Conservation (phyloP, 2,329 filamentous ascomycete genomes). For the Aspergillus sp. region DNA sequence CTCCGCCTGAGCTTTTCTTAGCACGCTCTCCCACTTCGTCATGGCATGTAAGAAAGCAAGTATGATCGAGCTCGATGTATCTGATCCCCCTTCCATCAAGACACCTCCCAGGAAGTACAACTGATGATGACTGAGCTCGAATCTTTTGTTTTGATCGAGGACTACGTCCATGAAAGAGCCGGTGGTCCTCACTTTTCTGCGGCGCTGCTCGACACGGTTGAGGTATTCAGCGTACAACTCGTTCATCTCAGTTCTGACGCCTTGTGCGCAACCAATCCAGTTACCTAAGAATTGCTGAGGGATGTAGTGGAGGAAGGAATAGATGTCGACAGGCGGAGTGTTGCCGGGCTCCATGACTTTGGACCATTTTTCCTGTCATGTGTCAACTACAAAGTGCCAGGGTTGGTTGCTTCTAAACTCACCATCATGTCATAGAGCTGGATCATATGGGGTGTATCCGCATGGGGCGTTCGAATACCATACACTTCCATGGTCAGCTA, state of each 20-base stretch:
- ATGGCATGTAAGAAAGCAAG: slow-evolving; percentile 44
- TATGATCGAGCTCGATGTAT: slow-evolving; percentile 40
- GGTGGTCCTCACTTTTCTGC: slow-evolving; percentile 17
- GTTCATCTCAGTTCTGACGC: slow-evolving; percentile 37
- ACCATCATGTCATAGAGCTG: slow-evolving; percentile 38
- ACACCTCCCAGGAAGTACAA: slow-evolving; percentile 36
- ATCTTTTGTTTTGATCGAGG: slow-evolving; percentile 33
- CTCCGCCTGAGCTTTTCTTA: slow-evolving; percentile 41
- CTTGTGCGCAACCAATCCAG: slow-evolving; percentile 33
- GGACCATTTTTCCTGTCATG: slow-evolving; percentile 30
- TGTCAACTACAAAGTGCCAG: neutral
- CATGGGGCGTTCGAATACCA: slow-evolving; percentile 27
- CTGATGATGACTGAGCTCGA: slow-evolving; percentile 32
- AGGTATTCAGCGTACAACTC: slow-evolving; percentile 34
- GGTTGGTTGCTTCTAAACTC: neutral
- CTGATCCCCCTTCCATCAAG: slow-evolving; percentile 36
- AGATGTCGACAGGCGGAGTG: slow-evolving; percentile 45
- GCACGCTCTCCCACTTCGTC: slow-evolving; percentile 43
- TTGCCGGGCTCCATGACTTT: slow-evolving; percentile 41
- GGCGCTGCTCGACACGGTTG: slow-evolving; percentile 28
- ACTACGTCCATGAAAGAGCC: slow-evolving; percentile 36
- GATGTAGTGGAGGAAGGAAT: slow-evolving; percentile 37
- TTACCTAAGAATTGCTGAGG: slow-evolving; percentile 37
- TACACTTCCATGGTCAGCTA: slow-evolving; percentile 12
- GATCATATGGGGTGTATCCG: slow-evolving; percentile 30